Conservation (phyloP, 2,329 filamentous ascomycete species). For the Lasiodiplodia citricola region DNA sequence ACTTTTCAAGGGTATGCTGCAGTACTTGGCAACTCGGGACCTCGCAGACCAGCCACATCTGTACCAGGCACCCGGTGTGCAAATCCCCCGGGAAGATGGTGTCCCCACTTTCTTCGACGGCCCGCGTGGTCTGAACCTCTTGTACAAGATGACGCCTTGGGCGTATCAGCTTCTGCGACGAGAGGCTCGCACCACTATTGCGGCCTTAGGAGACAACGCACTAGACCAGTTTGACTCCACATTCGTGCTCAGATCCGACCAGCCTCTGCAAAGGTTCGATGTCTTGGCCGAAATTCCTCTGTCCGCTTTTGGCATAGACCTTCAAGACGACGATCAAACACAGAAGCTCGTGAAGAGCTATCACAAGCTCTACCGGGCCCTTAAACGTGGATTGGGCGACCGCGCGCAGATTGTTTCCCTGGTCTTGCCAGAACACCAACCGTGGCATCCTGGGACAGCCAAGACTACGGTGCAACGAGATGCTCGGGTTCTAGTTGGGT, state of each 20-base stretch:
- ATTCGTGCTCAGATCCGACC: constrained; percentile 71
- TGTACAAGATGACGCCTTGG: constrained; percentile 90
- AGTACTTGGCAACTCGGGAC: constrained; percentile 79
- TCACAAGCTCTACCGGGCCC: constrained; percentile 65
- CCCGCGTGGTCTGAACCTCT: constrained; percentile 74
- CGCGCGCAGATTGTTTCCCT: constrained; percentile 69
- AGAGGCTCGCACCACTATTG: constrained; percentile 75
- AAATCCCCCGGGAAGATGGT: constrained; percentile 47
- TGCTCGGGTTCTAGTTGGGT: constrained; percentile 63
- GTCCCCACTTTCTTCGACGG: constrained; percentile 81
- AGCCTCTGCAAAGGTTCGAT: constrained; percentile 61
- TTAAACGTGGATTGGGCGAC: constrained; percentile 76
- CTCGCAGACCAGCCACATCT: constrained; percentile 69
- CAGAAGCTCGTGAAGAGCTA: constrained; percentile 48
- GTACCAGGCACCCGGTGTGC: constrained; percentile 47
- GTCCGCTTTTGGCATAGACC: constrained; percentile 36
- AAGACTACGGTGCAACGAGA: constrained; percentile 34
- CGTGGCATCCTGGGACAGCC: constrained; percentile 44
- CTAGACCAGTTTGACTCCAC: constrained; percentile 83
- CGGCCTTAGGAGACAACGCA: constrained; percentile 73
- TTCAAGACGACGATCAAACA: constrained; percentile 35
- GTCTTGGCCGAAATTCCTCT: constrained; percentile 52
- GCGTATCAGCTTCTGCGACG: constrained; percentile 76
- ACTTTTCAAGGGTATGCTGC: constrained; percentile 91
- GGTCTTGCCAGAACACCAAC: constrained; percentile 34